Percentiles rank a stretch among this genome's conserved stretches.
These are phyloP conservation scores for Scheffersomyces illinoinensis DNA, from an alignment of 1,139 yeast species.

Conservation along the genomic window DNA sequence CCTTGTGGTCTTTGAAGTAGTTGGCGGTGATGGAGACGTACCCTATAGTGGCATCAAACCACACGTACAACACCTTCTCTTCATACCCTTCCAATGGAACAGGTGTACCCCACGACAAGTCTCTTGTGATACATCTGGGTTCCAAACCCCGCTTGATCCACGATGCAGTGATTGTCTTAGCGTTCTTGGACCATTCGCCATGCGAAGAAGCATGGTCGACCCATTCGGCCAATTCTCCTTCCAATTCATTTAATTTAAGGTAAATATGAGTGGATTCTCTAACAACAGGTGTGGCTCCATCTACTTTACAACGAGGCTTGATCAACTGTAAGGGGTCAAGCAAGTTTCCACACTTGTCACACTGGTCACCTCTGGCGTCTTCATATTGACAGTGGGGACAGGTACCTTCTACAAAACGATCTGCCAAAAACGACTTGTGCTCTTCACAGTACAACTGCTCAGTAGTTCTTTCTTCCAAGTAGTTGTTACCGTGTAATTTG, in stretches of 20 bases:
- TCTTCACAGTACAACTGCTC: slow-evolving; percentile 89
- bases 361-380: slow-evolving; percentile 99
- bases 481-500: slow-evolving; percentile 72
- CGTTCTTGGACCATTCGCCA: slow-evolving; percentile 92
- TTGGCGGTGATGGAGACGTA: slow-evolving; percentile 94
- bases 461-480: slow-evolving; percentile 81
- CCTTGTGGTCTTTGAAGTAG: slow-evolving; percentile 56
- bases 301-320: slow-evolving; percentile 93
- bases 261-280: slow-evolving; percentile 85
- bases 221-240: slow-evolving; percentile 75
- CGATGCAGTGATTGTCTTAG: slow-evolving; percentile 80
- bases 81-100: slow-evolving; percentile 84
- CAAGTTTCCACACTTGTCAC: slow-evolving; percentile 92
- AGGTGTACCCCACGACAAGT: slow-evolving; percentile 97
- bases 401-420: slow-evolving; percentile 94
- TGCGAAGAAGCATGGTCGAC: slow-evolving; percentile 60
- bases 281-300: slow-evolving; percentile 76
- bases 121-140: slow-evolving; percentile 97
- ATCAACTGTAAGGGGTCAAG: slow-evolving; percentile 91
- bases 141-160: slow-evolving; percentile 94
- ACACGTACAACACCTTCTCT: slow-evolving; percentile 90
- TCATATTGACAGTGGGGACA: slow-evolving; percentile 95
- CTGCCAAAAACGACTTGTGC: slow-evolving; percentile 91
- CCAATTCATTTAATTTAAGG: slow-evolving; percentile 79
- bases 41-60: slow-evolving; percentile 99